phyloP scores from a whole-genome alignment of 352 stramenopile genomes.

The Phytophthora quininea region DNA sequence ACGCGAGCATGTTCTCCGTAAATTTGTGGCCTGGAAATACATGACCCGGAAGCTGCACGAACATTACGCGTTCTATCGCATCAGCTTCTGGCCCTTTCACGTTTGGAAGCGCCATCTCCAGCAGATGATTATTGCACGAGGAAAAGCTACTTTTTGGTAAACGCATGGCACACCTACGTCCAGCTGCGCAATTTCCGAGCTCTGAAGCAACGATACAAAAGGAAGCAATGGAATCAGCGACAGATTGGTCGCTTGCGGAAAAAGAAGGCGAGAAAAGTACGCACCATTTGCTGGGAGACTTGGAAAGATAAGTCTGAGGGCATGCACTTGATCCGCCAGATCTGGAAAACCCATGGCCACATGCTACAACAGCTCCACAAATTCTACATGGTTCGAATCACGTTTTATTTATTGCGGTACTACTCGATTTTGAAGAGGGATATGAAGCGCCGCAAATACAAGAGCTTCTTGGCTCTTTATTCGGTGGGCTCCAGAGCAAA shows the following conservation, averaged over 20 bases:
- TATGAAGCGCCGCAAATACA: conserved; percentile 44
- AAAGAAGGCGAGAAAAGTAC: conserved; percentile 26
- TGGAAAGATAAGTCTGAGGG: conserved; percentile 40
- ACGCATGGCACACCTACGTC: conserved; percentile 63
- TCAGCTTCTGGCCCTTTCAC: conserved; percentile 83
- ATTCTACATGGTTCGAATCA: conserved; percentile 60
- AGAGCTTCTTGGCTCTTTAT: conserved; percentile 39
- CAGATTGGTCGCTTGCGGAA: conserved; percentile 36
- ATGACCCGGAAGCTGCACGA: conserved; percentile 51
- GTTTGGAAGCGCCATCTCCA: conserved; percentile 80
- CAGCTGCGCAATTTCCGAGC: conserved; percentile 64
- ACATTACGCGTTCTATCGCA: conserved; percentile 63
- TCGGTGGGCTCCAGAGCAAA: conserved; percentile 27
- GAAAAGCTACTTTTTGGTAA: conserved; percentile 65
- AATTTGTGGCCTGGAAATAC: conserved; percentile 73
- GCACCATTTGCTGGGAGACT: conserved; percentile 33
- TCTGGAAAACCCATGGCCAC: conserved; percentile 58
- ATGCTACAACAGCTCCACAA: conserved; percentile 63
- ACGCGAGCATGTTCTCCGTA: conserved; percentile 51
- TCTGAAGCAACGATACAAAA: conserved; percentile 38
- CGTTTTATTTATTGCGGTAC: conserved; percentile 65
- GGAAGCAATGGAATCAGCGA: conserved; percentile 35
- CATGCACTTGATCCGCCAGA: conserved; percentile 34
- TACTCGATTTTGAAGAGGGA: conserved; percentile 63
- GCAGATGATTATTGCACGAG: conserved; percentile 64